phyloP scores from a whole-genome alignment of 345 rosid genomes.

The Gossypium arboreum region DNA sequence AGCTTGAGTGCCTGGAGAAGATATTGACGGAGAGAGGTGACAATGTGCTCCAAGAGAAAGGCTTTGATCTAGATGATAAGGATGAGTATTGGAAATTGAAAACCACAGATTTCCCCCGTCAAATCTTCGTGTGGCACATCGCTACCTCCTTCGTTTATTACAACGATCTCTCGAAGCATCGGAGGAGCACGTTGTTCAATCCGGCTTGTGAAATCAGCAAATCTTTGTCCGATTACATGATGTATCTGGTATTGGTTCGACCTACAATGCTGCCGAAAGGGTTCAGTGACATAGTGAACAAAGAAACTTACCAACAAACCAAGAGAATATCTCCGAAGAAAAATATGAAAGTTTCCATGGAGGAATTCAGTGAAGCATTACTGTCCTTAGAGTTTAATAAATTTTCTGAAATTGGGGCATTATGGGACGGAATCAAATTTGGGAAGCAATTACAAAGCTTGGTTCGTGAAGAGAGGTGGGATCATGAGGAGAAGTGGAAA shows the following conservation, averaged over 20 bases:
- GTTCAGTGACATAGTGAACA: not conserved
- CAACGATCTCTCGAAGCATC: not conserved
- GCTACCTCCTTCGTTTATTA: conserved; percentile 20
- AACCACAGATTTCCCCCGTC: not conserved
- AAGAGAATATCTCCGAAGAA: not conserved
- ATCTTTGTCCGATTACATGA: conserved; percentile 9
- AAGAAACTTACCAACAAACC: not conserved
- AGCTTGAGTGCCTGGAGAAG: not conserved
- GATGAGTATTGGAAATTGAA: not conserved
- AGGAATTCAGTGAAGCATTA: not conserved
- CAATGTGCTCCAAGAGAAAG: not conserved
- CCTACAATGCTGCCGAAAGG: not conserved
- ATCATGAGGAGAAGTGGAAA: conserved; percentile 10
- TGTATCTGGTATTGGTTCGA: not conserved
- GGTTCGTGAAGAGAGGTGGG: not conserved
- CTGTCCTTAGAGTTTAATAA: not conserved
- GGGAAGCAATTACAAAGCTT: conserved; percentile 7
- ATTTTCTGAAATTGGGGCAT: not conserved
- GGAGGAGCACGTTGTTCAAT: not conserved
- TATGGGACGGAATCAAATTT: not conserved
- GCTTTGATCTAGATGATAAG: too few species aligned
- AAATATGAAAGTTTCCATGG: not conserved
- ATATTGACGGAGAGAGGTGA: not conserved
- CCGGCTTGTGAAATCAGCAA: not conserved
- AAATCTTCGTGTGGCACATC: conserved; percentile 32